Evolutionary conservation across 805 yeast genomes (phyloP), one percentile per base, ranked within the genome.

Genomic region (Saturnispora mendoncae): DNA sequence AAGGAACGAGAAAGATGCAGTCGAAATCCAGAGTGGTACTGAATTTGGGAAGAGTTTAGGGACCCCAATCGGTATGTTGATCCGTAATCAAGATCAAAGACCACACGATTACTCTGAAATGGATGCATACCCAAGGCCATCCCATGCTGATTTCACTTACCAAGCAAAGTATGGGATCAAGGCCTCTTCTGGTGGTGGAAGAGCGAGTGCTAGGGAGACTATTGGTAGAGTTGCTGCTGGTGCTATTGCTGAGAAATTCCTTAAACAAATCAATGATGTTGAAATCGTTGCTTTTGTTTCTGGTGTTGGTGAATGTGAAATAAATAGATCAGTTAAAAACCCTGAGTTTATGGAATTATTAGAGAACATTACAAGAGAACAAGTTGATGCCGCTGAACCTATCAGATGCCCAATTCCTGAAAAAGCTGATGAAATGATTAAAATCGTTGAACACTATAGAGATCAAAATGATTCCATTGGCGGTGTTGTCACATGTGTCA

Each of bases 191-290:
- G 98, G 98, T 39, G 98, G 98, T 57, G 98, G 98, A 48, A 78
- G 98, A 60, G 83, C 97, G 10, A 78, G 90, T 34, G 98, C 98
- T 7, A 78, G 98, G 64, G 98, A 92, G 66, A 92, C 98, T 33
- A 92, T 92, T 54, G 98, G 98, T 44, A 78, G 98, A 64, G 98
- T 92, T 41, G 97, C 97, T 36, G 97, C 97, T 7, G 97, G 97
- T 57, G 97, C 96, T 39, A 79, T 92, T 62, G 98, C 98, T 38
- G 98, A 92, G 64, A 90, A 88, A 66, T 80, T 85, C 49, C 72
- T 92, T 56, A 58, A 66, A 37, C 78, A 81, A 52, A 82, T 84
- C 42, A 78, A 82, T 57, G 74, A 76, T 45, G 92, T 92, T 35
- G 97, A 90, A 63, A 85, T 92, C 54, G 96, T 92, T 36, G 98